Percentiles rank a stretch among this genome's conserved stretches.
Conservation (phyloP, 2,329 filamentous ascomycete genomes). For the Penicillium sp. region DNA sequence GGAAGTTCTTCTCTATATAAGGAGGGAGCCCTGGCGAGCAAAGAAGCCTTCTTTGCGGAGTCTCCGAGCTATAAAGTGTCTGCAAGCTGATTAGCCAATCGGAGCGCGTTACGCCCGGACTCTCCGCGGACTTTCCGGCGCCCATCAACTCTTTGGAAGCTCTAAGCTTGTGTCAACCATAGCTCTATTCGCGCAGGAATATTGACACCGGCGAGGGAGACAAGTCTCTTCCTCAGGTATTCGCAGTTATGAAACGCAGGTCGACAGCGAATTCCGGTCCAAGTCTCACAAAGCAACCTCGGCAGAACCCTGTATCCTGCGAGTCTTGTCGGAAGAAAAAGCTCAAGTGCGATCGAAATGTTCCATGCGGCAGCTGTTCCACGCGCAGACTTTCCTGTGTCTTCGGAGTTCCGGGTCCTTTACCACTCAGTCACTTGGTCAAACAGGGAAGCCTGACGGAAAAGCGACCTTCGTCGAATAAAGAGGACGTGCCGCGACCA, state of each 20-base stretch:
- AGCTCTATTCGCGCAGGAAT: not conserved
- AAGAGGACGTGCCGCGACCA: not conserved
- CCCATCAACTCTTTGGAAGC: slow-evolving; percentile 9
- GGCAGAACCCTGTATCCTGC: slow-evolving; percentile 43
- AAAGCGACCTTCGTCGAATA: not conserved
- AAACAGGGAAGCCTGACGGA: not conserved
- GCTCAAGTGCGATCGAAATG: slow-evolving; percentile 55
- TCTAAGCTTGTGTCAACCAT: slow-evolving; percentile 10
- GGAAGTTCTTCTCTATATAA: not conserved
- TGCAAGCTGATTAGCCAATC: not conserved
- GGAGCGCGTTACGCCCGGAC: slow-evolving; percentile 14
- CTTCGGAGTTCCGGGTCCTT: slow-evolving; percentile 14
- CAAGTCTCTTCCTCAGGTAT: not conserved
- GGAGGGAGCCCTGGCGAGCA: not conserved
- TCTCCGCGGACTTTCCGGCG: slow-evolving; percentile 14
- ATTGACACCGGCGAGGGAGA: not conserved
- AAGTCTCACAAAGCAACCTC: slow-evolving; percentile 14
- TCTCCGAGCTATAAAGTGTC: slow-evolving; percentile 3
- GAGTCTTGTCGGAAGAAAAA: slow-evolving; percentile 42
- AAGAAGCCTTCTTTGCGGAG: slow-evolving; percentile 1
- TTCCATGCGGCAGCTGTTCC: slow-evolving; percentile 51
- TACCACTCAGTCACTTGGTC: not conserved
- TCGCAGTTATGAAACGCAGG: slow-evolving; percentile 26
- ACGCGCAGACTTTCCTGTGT: slow-evolving; percentile 29
- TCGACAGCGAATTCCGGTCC: not conserved